Conservation (phyloP, 2,329 filamentous ascomycete genomes). For the Lecanoromycetidae sp. region DNA sequence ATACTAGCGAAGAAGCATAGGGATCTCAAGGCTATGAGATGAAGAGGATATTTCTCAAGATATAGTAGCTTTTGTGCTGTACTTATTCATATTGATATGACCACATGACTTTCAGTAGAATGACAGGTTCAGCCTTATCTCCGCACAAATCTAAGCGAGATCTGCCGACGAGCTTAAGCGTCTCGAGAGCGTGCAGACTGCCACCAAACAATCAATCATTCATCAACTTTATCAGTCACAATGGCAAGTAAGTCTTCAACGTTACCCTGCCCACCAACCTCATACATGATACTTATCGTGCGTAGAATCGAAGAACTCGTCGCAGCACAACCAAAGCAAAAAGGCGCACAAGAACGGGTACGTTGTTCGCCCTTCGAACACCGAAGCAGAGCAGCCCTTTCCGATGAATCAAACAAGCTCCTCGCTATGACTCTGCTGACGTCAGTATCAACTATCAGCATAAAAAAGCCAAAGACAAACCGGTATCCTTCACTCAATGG, state of each 20-base stretch:
- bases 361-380: conserved; percentile 28
- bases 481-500: conserved; percentile 98
- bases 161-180: not conserved
- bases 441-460: conserved; percentile 43
- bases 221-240: not conserved
- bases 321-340: conserved; percentile 94
- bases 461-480: conserved; percentile 99
- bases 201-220: too few species aligned
- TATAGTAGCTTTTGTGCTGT: too few species aligned
- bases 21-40: too few species aligned
- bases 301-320: conserved; percentile 99
- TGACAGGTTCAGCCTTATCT: too few species aligned
- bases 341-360: conserved; percentile 99
- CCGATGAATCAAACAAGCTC: not conserved
- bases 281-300: not conserved
- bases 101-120: too few species aligned
- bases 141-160: conserved; percentile 4
- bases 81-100: too few species aligned
- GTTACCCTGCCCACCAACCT: too few species aligned
- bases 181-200: too few species aligned
- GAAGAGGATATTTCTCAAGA: too few species aligned
- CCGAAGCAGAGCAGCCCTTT: not conserved
- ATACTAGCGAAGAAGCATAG: not conserved
- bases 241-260: conserved; percentile 6
- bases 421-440: not conserved